Base-by-base conservation (phyloP, 176 grass and related monocot genomes). In the Oryza meridionalis region DNA sequence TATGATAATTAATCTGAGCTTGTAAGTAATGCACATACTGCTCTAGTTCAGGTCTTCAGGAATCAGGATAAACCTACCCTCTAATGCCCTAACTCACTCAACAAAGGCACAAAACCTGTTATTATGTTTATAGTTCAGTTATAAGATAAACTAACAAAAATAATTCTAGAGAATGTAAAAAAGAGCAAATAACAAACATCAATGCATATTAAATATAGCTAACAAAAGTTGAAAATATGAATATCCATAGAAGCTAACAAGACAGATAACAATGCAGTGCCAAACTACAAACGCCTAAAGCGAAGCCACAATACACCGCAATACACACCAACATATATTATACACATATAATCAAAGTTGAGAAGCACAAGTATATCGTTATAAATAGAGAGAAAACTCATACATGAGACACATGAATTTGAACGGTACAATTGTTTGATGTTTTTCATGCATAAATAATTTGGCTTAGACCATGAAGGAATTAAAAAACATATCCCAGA, bases 221-320 rank as follows among this genome's bases (percentile, higher is more conserved):
- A 62, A 35, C 4, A 35, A 35, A 35, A 49, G 4, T 35, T 4
- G 9, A 61, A 6, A 25, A 45, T 22, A 7, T 15, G 22, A 37
- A 59, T 16, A 3, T 13, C 33, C 21, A 45, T 81, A 71, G 67
- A 13, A 11, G 44, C 17, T 53, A 66, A 21, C 2, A 44, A 42
- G 14, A 33, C 45, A 79, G 33, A 67, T 46, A 79, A 58, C 13
- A 62, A 40, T 22, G 9, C 7, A 73, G 19, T 58, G 11, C n/a
- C 15, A 75, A 55, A 67, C 25, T 67, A n/a, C 29, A 14, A 80
- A 55, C 37, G 63, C 11, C 27, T 65, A 31, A 84, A 75, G 29
- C 31, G 63, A 68, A 68, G 8, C 27, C 19, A 69, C 65, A 31
- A 85, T 70, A 22, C 27, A 27, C 24, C n/a, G 9, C 31, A 72